Percentiles rank a stretch among this genome's conserved stretches.
Conservation (phyloP, 2,329 filamentous ascomycete species). For the Fusarium heterosporum region DNA sequence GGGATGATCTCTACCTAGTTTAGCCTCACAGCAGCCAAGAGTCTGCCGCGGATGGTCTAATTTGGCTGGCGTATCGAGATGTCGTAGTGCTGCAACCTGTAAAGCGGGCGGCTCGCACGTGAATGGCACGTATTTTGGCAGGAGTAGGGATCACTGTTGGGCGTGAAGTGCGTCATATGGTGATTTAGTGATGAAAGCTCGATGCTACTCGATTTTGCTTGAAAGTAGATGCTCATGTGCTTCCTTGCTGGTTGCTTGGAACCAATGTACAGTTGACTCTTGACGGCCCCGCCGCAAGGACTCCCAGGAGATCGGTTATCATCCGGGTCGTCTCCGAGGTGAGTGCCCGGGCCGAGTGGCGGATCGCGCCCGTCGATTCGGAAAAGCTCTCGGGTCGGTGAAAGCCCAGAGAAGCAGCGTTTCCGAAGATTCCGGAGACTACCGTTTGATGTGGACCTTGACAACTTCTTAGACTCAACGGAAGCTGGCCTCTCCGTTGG, state of each 20-base stretch:
- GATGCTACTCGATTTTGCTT: slow-evolving; percentile 4
- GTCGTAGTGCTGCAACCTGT: neutral
- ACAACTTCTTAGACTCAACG: slow-evolving; percentile 13
- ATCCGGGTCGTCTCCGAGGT: slow-evolving; percentile 11
- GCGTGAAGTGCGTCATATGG: slow-evolving; percentile 17
- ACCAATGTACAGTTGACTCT: neutral
- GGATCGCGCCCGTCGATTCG: slow-evolving; percentile 12
- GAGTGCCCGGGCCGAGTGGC: slow-evolving; percentile 2
- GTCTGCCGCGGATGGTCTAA: slow-evolving; percentile 21
- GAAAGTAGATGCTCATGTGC: neutral
- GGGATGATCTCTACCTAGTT: slow-evolving; percentile 29
- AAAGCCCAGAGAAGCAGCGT: neutral
- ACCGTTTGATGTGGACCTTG: slow-evolving; percentile 5
- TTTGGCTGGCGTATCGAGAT: neutral
- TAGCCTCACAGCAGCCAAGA: slow-evolving; percentile 20
- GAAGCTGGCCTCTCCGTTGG: slow-evolving; percentile 17
- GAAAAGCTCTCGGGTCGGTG: neutral
- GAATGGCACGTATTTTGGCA: slow-evolving; percentile 5
- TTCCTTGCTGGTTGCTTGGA: neutral
- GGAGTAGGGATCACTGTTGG: slow-evolving; percentile 6
- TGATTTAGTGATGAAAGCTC: slow-evolving; percentile 10
- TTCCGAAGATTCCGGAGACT: no score
- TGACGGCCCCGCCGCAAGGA: neutral
- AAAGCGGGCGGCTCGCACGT: neutral
- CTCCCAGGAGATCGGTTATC: neutral